These are phyloP conservation scores for Acorus gramineus DNA, from an alignment of 106 monocot species.

Conservation along the genomic window DNA sequence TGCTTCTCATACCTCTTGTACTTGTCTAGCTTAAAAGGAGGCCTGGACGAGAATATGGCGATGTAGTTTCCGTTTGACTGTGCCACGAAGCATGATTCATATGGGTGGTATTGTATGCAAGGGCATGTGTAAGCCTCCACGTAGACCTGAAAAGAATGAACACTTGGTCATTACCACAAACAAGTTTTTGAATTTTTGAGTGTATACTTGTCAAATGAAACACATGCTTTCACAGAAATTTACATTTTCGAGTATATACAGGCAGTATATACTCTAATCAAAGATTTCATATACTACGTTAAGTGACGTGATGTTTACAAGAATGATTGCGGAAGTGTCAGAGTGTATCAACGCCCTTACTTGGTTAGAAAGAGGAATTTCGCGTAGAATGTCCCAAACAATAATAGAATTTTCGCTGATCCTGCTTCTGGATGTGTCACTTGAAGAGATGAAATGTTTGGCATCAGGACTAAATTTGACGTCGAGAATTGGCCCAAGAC, in stretches of 20 bases:
- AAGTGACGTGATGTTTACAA: no score
- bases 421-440: conserved; percentile 66
- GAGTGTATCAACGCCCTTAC: conserved; percentile 13
- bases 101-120: conserved; percentile 78
- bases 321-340: not conserved
- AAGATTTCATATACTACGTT: no score
- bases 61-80: conserved; percentile 94
- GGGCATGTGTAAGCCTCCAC: conserved; percentile 77
- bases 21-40: conserved; percentile 77
- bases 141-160: conserved; percentile 58
- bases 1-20: conserved; percentile 72
- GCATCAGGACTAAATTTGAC: conserved; percentile 80
- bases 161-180: not conserved
- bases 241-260: no score
- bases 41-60: conserved; percentile 61
- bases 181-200: not conserved
- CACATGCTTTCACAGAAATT: no score
- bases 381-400: conserved; percentile 76
- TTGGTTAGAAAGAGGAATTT: conserved; percentile 87
- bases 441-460: conserved; percentile 69
- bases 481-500: conserved; percentile 75
- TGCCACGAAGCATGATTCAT: conserved; percentile 53
- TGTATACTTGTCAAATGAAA: not conserved
- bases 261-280: no score
- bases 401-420: conserved; percentile 83